phyloP scores from a whole-genome alignment of 208 protist genomes.

The Leishmania lainsoni region DNA sequence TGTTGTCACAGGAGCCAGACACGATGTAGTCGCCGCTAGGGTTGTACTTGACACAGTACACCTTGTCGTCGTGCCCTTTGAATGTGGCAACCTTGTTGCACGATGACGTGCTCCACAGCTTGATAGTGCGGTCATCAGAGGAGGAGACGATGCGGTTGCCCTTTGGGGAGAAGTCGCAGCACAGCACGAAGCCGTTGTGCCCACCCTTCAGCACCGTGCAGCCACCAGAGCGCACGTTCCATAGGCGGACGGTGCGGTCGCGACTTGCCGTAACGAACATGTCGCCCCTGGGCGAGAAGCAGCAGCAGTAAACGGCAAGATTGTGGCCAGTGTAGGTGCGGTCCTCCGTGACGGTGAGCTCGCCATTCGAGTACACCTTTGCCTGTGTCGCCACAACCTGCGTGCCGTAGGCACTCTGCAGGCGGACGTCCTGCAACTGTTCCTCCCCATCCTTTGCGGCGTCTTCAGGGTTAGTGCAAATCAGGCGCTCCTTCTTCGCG shows the following conservation, averaged over 20 bases:
- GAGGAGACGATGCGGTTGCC: slow-evolving; percentile 80
- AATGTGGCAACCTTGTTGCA: slow-evolving; percentile 78
- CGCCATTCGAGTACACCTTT: slow-evolving; percentile 64
- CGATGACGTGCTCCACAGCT: slow-evolving; percentile 78
- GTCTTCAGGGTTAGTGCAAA: slow-evolving; percentile 49
- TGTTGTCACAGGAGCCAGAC: slow-evolving; percentile 79
- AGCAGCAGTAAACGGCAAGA: slow-evolving; percentile 83
- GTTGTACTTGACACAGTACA: slow-evolving; percentile 91
- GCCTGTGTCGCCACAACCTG: slow-evolving; percentile 21
- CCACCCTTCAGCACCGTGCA: slow-evolving; percentile 82
- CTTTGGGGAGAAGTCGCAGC: slow-evolving; percentile 87
- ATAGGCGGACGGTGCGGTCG: slow-evolving; percentile 80
- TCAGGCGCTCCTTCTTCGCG: slow-evolving; percentile 78
- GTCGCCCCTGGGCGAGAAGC: slow-evolving; percentile 77
- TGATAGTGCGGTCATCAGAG: slow-evolving; percentile 76
- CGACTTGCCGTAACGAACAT: slow-evolving; percentile 79
- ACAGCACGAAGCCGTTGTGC: slow-evolving; percentile 89
- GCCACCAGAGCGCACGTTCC: slow-evolving; percentile 62
- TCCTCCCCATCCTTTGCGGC: slow-evolving; percentile 39
- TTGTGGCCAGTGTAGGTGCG: slow-evolving; percentile 67
- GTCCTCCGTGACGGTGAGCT: slow-evolving; percentile 54
- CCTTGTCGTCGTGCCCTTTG: slow-evolving; percentile 95
- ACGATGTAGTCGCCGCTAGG: slow-evolving; percentile 90
- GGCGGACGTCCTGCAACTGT: slow-evolving; percentile 44
- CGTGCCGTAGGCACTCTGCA: slow-evolving; percentile 7